Base-by-base conservation (phyloP, 371 early-diverging fungal species). In the Mortierella sp. region DNA sequence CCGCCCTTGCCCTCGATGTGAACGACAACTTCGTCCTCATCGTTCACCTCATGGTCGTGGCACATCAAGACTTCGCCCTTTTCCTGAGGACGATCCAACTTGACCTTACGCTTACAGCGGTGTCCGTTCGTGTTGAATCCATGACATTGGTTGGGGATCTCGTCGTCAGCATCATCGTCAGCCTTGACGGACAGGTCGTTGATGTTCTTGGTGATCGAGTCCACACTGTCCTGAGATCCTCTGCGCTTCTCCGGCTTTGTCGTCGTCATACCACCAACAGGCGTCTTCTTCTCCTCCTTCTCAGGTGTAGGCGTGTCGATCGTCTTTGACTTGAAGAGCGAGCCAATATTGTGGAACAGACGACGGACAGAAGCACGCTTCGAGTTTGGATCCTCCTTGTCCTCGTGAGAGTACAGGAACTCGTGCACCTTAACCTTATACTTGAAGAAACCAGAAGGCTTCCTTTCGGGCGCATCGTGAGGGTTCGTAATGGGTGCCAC, bases 1-100 rank as follows among this genome's bases (percentile, higher is more conserved):
- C 86, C 86, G 11, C 86, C 86, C 38, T 86, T 73, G 71, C 86
- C 86, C 60, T 86, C 86, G 44, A 85, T 85, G 38, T 81, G 82
- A 24, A 85, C 82, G 51, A 81, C 82, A 54, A 81, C 86, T 48
- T 86, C 82, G 21, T 86, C 86, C 16, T 82, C 86, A 21, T 83
- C 83, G 29, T 77, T 75, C 29, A 82, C 73, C 44, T 86, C 86
- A 44, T 86, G 86, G 75, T 82, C 75, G 46, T 86, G 86, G 65
- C 86, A 86, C 80, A 86, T 70, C 75, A 86, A 29, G 6, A 86
- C 82, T 71, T 82, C 82, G 32, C 82, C 82, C 56, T 82, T 79
- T 24, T 54, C 70, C 21, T 75, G 70, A n/a, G 86, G 86, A 27
- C 86, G 70, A 43, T 86, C 86, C 72, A 86, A 44, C 56, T 86